Conservation (phyloP, 2,329 filamentous ascomycete genomes). For the Pseudocercospora fijiensis region DNA sequence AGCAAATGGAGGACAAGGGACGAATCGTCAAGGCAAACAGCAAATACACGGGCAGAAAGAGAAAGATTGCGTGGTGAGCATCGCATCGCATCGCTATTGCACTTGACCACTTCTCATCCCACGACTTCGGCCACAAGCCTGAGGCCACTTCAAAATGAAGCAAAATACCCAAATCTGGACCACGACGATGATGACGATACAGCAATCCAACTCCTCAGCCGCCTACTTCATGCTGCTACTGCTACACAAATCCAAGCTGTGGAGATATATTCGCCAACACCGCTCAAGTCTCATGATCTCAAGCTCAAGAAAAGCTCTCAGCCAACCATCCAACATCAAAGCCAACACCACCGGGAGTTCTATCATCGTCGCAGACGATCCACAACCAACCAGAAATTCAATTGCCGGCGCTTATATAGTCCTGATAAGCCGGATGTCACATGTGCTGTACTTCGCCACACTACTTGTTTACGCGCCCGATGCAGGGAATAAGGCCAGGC, state of each 20-base stretch:
- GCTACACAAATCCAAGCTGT: neutral
- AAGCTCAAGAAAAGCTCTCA: neutral
- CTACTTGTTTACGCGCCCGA: neutral
- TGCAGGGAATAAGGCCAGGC: neutral
- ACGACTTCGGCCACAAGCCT: neutral
- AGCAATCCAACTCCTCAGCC: neutral
- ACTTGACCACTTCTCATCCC: neutral
- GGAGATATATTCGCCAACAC: neutral
- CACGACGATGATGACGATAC: neutral
- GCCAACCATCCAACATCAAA: conserved; percentile 3
- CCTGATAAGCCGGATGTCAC: neutral
- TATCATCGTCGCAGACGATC: neutral
- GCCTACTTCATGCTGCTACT: neutral
- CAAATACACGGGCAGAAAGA: conserved; percentile 91
- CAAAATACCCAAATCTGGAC: neutral
- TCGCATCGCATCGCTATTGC: neutral
- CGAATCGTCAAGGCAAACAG: conserved; percentile 89
- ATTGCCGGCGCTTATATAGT: conserved; percentile 2
- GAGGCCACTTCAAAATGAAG: conserved; percentile 1
- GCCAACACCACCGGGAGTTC: neutral
- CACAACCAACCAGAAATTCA: neutral
- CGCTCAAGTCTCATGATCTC: neutral
- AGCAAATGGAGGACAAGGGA: conserved; percentile 90
- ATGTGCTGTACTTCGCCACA: conserved; percentile 3
- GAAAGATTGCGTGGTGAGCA: conserved; percentile 70